phyloP scores from a whole-genome alignment of 768 basidiomycete genomes.

The Chiua virens region DNA sequence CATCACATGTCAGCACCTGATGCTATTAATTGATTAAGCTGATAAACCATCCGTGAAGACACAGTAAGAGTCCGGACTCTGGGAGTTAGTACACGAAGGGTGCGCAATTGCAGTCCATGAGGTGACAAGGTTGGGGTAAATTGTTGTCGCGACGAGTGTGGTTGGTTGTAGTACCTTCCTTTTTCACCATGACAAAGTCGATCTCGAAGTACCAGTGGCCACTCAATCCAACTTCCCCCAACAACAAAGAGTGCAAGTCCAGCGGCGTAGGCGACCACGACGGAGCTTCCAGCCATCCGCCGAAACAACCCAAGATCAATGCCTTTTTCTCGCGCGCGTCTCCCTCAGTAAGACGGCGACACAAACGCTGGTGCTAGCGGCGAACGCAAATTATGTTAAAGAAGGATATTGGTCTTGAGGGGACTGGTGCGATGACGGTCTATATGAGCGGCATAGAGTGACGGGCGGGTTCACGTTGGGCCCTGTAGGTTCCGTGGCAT shows the following conservation, averaged over 20 bases:
- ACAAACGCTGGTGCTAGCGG: too few species aligned
- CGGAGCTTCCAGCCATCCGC: neutral
- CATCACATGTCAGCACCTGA: too few species aligned
- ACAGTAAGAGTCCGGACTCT: too few species aligned
- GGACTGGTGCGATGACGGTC: neutral
- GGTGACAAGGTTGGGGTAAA: too few species aligned
- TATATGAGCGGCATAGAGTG: conserved; percentile 17
- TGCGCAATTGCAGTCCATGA: too few species aligned
- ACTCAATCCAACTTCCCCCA: conserved; percentile 5
- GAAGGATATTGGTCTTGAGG: too few species aligned
- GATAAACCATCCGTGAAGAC: too few species aligned
- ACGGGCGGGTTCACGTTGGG: conserved; percentile 19
- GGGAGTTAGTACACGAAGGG: too few species aligned
- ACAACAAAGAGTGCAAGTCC: conserved; percentile 26
- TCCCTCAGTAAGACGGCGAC: conserved; percentile 31
- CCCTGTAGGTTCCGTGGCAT: conserved; percentile 27
- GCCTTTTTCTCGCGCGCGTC: conserved; percentile 27
- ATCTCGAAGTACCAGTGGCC: conserved; percentile 7
- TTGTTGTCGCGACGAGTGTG: conserved; percentile 16
- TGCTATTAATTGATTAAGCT: too few species aligned
- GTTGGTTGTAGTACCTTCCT: neutral
- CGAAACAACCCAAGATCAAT: conserved; percentile 27
- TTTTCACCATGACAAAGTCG: conserved; percentile 3
- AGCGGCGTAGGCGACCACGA: neutral
- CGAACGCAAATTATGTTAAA: too few species aligned